These are phyloP conservation scores for Butyriboletus loyo DNA, from an alignment of 768 basidiomycete species.

Conservation along the genomic window DNA sequence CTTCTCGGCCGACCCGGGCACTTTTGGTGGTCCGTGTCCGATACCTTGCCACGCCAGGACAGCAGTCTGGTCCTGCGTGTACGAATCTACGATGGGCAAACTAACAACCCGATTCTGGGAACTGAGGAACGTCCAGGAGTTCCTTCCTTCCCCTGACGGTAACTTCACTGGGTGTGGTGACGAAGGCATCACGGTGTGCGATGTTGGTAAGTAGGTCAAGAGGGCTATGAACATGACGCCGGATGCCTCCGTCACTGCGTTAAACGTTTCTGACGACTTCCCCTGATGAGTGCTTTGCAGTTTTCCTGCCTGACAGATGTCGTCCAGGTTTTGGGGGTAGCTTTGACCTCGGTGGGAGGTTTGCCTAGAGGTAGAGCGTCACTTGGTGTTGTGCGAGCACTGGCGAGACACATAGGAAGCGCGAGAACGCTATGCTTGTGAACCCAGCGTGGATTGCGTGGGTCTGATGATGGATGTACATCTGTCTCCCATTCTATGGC, in stretches of 20 bases:
- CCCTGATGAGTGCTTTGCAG: too few relatives aligned
- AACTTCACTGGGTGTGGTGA: conserved; percentile 8
- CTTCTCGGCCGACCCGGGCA: conserved; percentile 9
- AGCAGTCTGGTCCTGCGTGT: conserved; percentile 4
- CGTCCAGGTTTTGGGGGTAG: too few relatives aligned
- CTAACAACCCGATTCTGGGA: conserved; percentile 5
- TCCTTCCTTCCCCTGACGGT: not conserved
- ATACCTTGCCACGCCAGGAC: not conserved
- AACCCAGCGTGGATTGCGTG: too few relatives aligned
- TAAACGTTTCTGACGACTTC: too few relatives aligned
- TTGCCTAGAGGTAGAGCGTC: too few relatives aligned
- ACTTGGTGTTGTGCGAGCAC: too few relatives aligned
- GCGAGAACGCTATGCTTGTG: too few relatives aligned
- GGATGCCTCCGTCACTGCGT: not conserved
- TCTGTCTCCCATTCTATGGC: too few relatives aligned
- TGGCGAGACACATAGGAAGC: too few relatives aligned
- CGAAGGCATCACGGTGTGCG: conserved; percentile 8
- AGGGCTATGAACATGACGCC: not conserved
- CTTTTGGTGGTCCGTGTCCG: conserved; percentile 5
- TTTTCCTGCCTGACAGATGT: too few relatives aligned
- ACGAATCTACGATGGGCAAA: conserved; percentile 1
- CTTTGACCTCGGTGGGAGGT: too few relatives aligned
- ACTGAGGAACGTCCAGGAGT: conserved; percentile 3
- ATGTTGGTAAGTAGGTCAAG: not conserved
- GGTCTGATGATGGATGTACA: too few relatives aligned